These are phyloP conservation scores for Picea abies DNA, from an alignment of 83 land plant genomes.

Conservation along the genomic window DNA sequence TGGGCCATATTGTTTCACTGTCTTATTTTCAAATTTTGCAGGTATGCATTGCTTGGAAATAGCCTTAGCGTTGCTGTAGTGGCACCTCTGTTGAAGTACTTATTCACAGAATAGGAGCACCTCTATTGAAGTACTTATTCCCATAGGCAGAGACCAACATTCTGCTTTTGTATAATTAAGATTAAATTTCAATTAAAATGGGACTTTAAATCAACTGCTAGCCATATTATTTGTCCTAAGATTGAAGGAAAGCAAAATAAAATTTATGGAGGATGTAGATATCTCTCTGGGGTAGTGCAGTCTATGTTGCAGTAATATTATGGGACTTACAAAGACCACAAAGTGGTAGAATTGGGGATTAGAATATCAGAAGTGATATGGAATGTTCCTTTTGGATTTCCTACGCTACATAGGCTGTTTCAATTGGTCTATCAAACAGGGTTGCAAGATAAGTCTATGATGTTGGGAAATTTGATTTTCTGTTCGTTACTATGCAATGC, in stretches of 20 bases:
- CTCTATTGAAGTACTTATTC: background rate
- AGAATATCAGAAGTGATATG: too few relatives aligned
- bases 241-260: background rate
- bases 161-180: background rate
- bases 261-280: background rate
- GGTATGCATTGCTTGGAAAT: conserved; percentile 94
- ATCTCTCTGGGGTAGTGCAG: background rate
- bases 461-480: background rate
- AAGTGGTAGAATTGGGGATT: too few relatives aligned
- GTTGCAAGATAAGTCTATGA: background rate
- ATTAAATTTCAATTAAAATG: background rate
- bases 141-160: background rate
- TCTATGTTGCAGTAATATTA: background rate
- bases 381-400: background rate
- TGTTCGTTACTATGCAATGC: background rate
- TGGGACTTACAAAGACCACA: too few relatives aligned
- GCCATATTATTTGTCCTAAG: background rate
- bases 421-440: background rate
- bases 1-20: background rate
- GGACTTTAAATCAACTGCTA: background rate
- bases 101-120: conserved; percentile 39
- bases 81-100: conserved; percentile 68
- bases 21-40: conserved; percentile 28
- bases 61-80: conserved; percentile 90
- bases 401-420: background rate